Percentiles rank a stretch among this genome's conserved stretches.
Evolutionary conservation across 148 eudicot genomes (phyloP).

Genomic region (Fagopyrum tataricum): DNA sequence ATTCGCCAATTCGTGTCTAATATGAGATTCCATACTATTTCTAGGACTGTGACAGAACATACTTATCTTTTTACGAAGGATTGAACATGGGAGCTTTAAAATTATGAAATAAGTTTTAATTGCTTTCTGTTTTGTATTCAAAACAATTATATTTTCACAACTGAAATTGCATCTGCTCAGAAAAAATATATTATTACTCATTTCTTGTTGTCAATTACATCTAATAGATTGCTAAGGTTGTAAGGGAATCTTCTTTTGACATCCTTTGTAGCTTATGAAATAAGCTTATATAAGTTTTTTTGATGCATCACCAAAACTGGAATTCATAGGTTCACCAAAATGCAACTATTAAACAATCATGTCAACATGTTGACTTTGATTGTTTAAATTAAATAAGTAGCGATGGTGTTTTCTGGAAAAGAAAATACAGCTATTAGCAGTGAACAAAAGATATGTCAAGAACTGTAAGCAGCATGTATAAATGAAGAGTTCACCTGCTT

Average conservation of each 20-base stretch:
- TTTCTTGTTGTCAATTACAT: too few species aligned
- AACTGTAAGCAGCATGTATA: background rate
- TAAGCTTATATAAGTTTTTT: too few species aligned
- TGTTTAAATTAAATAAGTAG: too few species aligned
- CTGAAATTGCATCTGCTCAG: background rate
- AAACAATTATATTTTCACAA: background rate
- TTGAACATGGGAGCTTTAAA: background rate
- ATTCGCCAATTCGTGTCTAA: too few species aligned
- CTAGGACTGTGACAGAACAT: too few species aligned
- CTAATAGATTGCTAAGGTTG: too few species aligned
- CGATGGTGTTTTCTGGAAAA: too few species aligned
- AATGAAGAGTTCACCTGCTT: conserved; percentile 54
- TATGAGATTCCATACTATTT: too few species aligned
- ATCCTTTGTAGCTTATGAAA: too few species aligned
- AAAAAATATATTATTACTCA: background rate
- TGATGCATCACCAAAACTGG: background rate
- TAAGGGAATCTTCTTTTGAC: too few species aligned
- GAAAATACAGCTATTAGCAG: background rate
- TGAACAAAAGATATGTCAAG: background rate
- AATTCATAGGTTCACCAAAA: background rate
- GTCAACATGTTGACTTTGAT: too few species aligned
- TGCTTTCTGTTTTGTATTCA: background rate
- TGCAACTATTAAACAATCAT: too few species aligned
- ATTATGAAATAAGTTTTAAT: background rate
- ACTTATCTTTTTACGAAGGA: background rate